A percentile compares a stretch with the other conserved stretches of the same genome.
Evolutionary conservation across 768 basidiomycete genomes (phyloP).

Genomic region (Xerocomellus chrysenteron): DNA sequence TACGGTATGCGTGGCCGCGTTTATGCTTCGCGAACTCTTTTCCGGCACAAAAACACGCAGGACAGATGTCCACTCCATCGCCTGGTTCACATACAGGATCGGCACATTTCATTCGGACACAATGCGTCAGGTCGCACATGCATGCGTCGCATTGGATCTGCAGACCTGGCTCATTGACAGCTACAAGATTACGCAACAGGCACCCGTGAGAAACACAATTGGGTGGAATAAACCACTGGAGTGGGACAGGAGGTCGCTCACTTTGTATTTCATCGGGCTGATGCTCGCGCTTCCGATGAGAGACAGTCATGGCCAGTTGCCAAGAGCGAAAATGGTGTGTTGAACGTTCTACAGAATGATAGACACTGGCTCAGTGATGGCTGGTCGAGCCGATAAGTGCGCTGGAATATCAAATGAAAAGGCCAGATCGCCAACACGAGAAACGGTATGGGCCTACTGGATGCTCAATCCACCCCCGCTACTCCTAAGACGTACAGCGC

Average conservation of each 20-base stretch:
- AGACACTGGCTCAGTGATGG: not conserved
- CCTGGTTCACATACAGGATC: constrained; percentile 70
- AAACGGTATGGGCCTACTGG: constrained; percentile 1
- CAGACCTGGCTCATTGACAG: constrained; percentile 77
- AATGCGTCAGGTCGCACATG: constrained; percentile 87
- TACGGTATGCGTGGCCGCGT: constrained; percentile 83
- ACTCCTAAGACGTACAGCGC: not conserved
- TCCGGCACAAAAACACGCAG: constrained; percentile 87
- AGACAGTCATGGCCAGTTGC: constrained; percentile 52
- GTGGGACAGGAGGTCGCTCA: constrained; percentile 31
- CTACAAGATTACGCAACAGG: constrained; percentile 39
- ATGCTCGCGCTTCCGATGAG: constrained; percentile 63
- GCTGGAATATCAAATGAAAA: not conserved
- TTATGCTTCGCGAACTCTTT: constrained; percentile 87
- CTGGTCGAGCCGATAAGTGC: not conserved
- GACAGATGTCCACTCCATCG: constrained; percentile 91
- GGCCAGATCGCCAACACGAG: not conserved
- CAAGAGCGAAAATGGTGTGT: not conserved
- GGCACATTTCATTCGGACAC: constrained; percentile 96
- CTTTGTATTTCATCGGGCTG: constrained; percentile 66
- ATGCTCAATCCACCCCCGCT: not conserved
- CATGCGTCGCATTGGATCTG: constrained; percentile 86
- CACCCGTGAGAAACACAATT: constrained; percentile 28
- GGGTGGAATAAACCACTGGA: not conserved
- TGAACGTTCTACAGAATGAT: not conserved